A percentile compares a stretch with the other conserved stretches of the same genome.
Evolutionary conservation across 2,329 filamentous ascomycete species (phyloP).

Genomic region (Penicillium sp.): DNA sequence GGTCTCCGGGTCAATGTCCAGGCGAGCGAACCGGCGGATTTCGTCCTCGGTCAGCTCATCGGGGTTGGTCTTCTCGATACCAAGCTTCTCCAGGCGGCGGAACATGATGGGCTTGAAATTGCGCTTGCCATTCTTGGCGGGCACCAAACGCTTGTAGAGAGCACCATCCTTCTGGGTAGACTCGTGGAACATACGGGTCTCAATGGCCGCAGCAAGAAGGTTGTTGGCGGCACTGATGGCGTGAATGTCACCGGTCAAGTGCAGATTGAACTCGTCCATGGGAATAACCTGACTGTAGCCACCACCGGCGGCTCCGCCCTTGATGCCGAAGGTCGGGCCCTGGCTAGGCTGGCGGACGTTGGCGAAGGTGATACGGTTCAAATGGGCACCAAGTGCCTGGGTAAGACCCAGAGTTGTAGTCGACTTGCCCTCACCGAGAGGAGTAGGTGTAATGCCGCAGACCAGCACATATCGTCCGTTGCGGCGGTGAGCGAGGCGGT

Average conservation of each 20-base stretch:
- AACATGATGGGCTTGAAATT: conserved; percentile 89
- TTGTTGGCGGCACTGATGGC: conserved; percentile 98
- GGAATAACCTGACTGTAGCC: conserved; percentile 99
- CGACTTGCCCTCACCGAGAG: conserved; percentile 95
- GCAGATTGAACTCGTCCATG: conserved; percentile 99
- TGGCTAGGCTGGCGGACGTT: conserved; percentile 97
- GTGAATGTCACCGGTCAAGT: conserved; percentile 96
- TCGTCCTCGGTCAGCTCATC: conserved; percentile 89
- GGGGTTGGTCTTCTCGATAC: conserved; percentile 91
- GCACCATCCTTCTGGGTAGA: conserved; percentile 87
- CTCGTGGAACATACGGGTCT: conserved; percentile 98
- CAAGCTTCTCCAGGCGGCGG: conserved; percentile 88
- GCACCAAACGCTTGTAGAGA: conserved; percentile 83
- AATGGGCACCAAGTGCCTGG: conserved; percentile 85
- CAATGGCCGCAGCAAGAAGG: conserved; percentile 89
- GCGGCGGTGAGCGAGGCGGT: conserved; percentile 79
- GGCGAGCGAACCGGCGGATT: conserved; percentile 79
- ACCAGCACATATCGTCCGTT: conserved; percentile 92
- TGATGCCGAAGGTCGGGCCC: conserved; percentile 97
- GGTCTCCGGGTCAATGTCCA: conserved; percentile 94
- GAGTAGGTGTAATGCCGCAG: conserved; percentile 93
- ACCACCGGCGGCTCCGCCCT: conserved; percentile 93
- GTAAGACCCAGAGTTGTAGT: conserved; percentile 95
- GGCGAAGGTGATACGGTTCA: conserved; percentile 85
- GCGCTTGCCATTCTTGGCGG: conserved; percentile 83